Conservation (phyloP, 768 basidiomycete genomes). For the Serendipita sp. region DNA sequence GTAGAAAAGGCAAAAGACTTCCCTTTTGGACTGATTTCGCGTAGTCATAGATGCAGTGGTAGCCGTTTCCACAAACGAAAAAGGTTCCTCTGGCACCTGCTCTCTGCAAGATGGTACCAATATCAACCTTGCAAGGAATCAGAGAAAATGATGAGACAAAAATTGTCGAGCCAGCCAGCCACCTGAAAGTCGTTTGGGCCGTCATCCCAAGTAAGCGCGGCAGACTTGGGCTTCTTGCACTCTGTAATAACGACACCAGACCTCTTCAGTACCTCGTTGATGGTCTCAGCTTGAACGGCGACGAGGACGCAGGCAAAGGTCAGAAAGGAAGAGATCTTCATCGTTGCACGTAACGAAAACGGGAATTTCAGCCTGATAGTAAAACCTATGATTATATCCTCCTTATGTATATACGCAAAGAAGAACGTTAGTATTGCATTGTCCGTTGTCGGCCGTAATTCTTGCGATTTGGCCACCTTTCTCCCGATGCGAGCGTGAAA, state of each 20-base stretch:
- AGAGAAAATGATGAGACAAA: neutral
- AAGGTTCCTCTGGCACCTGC: constrained; percentile 26
- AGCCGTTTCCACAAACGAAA: constrained; percentile 18
- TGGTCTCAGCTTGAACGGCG: neutral
- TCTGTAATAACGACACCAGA: neutral
- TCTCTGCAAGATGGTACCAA: constrained; percentile 9
- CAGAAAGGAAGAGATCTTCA: neutral
- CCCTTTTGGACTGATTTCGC: neutral
- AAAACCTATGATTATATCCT: too few relatives aligned
- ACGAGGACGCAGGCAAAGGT: neutral
- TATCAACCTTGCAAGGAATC: neutral
- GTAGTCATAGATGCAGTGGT: constrained; percentile 6
- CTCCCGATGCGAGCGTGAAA: too few relatives aligned
- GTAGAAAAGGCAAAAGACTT: neutral
- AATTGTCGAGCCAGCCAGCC: neutral
- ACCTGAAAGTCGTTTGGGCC: neutral
- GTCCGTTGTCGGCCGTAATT: too few relatives aligned
- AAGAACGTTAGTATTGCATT: too few relatives aligned
- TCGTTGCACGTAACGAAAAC: neutral
- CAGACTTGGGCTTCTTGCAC: neutral
- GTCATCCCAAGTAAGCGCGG: neutral
- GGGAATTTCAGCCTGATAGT: too few relatives aligned
- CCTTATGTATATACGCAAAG: too few relatives aligned
- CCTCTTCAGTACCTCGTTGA: neutral
- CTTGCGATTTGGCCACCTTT: too few relatives aligned